Evolutionary conservation across 164 flowering plant genomes (phyloP).

Genomic region (Saururus chinensis): DNA sequence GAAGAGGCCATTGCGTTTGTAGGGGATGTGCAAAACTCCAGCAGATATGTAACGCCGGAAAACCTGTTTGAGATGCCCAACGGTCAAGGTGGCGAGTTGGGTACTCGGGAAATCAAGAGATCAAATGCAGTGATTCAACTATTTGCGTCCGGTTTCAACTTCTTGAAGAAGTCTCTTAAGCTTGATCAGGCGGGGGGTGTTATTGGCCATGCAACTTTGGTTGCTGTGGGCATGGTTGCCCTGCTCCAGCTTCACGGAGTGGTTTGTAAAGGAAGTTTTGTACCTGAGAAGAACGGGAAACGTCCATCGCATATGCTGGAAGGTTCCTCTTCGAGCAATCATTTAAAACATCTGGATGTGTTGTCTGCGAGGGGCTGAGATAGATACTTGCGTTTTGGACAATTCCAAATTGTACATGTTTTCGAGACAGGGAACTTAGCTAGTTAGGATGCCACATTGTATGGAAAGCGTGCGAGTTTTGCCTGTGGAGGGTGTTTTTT

Average conservation of each 20-base stretch:
- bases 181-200: slow-evolving; percentile 51
- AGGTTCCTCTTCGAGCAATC: slow-evolving; percentile 6
- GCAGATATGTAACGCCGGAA: slow-evolving; percentile 46
- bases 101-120: slow-evolving; percentile 20
- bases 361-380: slow-evolving; percentile 21
- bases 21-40: slow-evolving; percentile 50
- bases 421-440: background rate
- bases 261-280: slow-evolving; percentile 7
- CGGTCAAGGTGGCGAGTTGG: slow-evolving; percentile 21
- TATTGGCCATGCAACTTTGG: slow-evolving; percentile 75
- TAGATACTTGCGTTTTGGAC: background rate
- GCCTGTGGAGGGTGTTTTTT: background rate
- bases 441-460: background rate
- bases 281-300: slow-evolving; percentile 10
- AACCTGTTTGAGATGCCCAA: slow-evolving; percentile 29
- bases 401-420: background rate
- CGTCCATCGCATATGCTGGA: background rate
- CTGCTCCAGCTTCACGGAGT: slow-evolving; percentile 20
- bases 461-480: background rate
- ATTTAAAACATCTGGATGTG: slow-evolving; percentile 16
- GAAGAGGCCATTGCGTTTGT: slow-evolving; percentile 87
- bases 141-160: slow-evolving; percentile 39
- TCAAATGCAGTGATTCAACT: slow-evolving; percentile 36
- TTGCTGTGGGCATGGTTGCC: slow-evolving; percentile 71
- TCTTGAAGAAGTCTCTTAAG: slow-evolving; percentile 46